These are phyloP conservation scores for Globisporangium middletonii DNA, from an alignment of 352 stramenopile species.

Conservation along the genomic window DNA sequence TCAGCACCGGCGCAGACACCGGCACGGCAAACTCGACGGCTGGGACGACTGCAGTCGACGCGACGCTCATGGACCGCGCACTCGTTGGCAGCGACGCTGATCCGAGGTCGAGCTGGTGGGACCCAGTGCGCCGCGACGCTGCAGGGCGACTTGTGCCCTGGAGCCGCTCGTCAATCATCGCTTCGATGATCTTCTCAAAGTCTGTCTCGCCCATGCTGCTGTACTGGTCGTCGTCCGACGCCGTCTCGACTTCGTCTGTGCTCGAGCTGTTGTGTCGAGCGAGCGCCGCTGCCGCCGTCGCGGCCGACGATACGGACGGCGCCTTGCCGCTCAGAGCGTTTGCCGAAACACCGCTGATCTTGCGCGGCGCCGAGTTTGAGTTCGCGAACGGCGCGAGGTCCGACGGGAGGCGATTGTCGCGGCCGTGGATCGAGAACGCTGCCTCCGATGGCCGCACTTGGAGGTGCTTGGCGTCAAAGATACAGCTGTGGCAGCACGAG, in stretches of 20 bases:
- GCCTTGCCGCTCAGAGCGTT: not conserved
- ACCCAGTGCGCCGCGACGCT: conserved; percentile 1
- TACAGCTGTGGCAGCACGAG: conserved; percentile 31
- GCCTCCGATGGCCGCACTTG: conserved; percentile 17
- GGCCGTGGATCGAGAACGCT: conserved; percentile 8
- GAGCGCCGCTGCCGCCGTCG: not conserved
- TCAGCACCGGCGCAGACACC: not conserved
- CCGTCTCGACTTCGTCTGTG: conserved; percentile 1
- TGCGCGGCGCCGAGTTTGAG: not conserved
- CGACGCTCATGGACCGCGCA: not conserved
- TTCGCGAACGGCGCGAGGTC: not conserved
- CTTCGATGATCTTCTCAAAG: conserved; percentile 15
- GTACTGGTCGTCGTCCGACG: conserved; percentile 7
- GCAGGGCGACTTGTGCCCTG: not conserved
- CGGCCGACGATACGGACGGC: not conserved
- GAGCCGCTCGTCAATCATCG: conserved; percentile 14
- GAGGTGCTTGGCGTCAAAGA: conserved; percentile 22
- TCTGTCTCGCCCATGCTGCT: conserved; percentile 9
- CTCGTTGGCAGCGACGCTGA: not conserved
- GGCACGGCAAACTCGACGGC: not conserved
- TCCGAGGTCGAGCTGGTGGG: conserved; percentile 5
- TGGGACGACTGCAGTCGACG: not conserved
- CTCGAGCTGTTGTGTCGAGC: not conserved
- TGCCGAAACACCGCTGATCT: not conserved
- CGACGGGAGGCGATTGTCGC: not conserved